Conservation (phyloP, 768 basidiomycete genomes). For the Phaeolepiota aurea region DNA sequence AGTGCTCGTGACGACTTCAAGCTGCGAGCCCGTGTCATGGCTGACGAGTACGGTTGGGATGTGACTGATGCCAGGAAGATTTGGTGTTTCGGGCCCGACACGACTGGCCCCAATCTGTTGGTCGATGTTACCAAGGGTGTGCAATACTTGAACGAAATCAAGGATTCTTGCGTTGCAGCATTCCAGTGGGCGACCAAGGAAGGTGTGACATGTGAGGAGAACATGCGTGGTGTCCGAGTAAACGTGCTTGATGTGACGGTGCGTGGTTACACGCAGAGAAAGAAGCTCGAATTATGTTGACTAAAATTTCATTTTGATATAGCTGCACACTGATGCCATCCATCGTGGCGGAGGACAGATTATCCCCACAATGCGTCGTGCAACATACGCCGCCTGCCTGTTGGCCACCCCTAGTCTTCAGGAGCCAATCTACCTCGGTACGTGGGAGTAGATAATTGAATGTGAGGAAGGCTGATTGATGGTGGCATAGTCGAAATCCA, state of each 20-base stretch:
- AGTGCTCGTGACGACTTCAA: slow-evolving; percentile 96
- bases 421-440: slow-evolving; percentile 93
- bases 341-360: slow-evolving; percentile 99
- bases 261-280: no score
- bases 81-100: slow-evolving; percentile 99
- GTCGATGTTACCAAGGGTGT: slow-evolving; percentile 99
- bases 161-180: slow-evolving; percentile 98
- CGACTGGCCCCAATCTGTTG: slow-evolving; percentile 92
- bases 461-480: background rate
- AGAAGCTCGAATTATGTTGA: no score
- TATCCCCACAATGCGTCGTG: slow-evolving; percentile 95
- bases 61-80: slow-evolving; percentile 99
- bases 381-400: slow-evolving; percentile 90
- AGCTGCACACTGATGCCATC: slow-evolving; percentile 98
- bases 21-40: slow-evolving; percentile 87
- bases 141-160: slow-evolving; percentile 99
- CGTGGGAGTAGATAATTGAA: slow-evolving; percentile 12
- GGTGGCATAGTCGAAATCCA: slow-evolving; percentile 82
- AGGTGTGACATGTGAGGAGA: slow-evolving; percentile 93
- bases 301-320: no score
- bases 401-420: slow-evolving; percentile 88
- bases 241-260: slow-evolving; percentile 96
- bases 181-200: slow-evolving; percentile 99
- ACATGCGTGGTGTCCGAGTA: slow-evolving; percentile 96
- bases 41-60: slow-evolving; percentile 97